Conservation (phyloP, 306 rosid species). For the Fragaria ananassa region DNA sequence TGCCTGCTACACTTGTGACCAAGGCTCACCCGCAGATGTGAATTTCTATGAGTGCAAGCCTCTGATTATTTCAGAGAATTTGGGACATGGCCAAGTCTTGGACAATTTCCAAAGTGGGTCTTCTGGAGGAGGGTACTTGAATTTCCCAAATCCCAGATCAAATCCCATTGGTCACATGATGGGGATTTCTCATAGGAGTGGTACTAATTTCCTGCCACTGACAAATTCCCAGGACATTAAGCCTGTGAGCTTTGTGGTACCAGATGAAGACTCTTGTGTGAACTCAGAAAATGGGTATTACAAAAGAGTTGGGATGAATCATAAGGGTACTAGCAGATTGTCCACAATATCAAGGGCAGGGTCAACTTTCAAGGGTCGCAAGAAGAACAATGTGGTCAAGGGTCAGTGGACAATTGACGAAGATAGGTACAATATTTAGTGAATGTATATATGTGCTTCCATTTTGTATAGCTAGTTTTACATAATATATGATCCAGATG, state of each 20-base stretch:
- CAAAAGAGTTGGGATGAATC: slow-evolving; percentile 37
- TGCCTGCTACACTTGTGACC: slow-evolving; percentile 23
- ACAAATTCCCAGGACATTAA: slow-evolving; percentile 34
- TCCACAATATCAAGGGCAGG: slow-evolving; percentile 36
- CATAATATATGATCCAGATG: not conserved
- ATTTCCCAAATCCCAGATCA: slow-evolving; percentile 28
- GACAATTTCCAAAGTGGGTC: slow-evolving; percentile 46
- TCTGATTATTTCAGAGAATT: slow-evolving; percentile 29
- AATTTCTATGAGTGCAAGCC: slow-evolving; percentile 49
- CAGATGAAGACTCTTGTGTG: slow-evolving; percentile 70
- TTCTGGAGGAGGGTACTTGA: slow-evolving; percentile 31
- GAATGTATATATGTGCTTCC: too few species aligned
- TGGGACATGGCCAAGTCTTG: slow-evolving; percentile 43
- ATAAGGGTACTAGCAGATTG: slow-evolving; percentile 21
- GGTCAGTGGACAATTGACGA: slow-evolving; percentile 92
- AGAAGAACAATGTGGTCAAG: slow-evolving; percentile 59
- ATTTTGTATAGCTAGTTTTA: not conserved
- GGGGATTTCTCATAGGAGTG: slow-evolving; percentile 32
- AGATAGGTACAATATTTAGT: slow-evolving; percentile 56
- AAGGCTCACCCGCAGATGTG: slow-evolving; percentile 27
- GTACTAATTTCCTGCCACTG: slow-evolving; percentile 15
- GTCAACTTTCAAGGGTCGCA: slow-evolving; percentile 41
- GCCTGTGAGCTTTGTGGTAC: slow-evolving; percentile 48
- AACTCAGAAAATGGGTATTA: slow-evolving; percentile 40
- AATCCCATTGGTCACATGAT: slow-evolving; percentile 34